Base-by-base conservation (phyloP, 2,329 filamentous ascomycete genomes). In the Diaporthe eres region DNA sequence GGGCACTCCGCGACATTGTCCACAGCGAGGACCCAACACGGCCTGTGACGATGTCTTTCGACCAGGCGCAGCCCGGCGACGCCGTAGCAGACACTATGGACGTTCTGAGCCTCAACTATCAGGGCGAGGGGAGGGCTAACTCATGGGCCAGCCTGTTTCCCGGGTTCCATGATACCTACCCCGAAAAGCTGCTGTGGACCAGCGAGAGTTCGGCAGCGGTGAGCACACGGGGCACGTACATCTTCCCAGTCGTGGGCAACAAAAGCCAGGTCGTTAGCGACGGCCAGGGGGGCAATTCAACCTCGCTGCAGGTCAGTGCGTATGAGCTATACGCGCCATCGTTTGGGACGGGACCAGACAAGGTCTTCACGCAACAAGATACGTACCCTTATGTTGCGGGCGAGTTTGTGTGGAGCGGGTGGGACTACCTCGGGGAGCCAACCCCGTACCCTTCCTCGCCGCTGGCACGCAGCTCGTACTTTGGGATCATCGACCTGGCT, bases 401-500 rank as follows among this genome's bases (percentile, higher is more conserved):
- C 9, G 89, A 88, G 77, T 89, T 88, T 61, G 87, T 89, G 6
- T 89, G 88, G 88, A 85, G 86, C 0, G 88, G 88, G 0, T 88
- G 81, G 77, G 87, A 88, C 74, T 88, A 89, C 78, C 77, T 89
- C 13, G 87, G 87, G 25, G 87, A 89, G 79, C 87, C 87, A 1
- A 87, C 86, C 6, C 87, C 87, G 0, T 90, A 88, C 78, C 82
- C 87, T 77, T 39, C 68, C 17, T 39, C 22, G 22, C 57, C 34
- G 22, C 34, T 39, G 3, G 82, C 87, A 6, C 86, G 88, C 15
- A 88, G 86, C 79, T 88, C 86, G 0, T 91, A 90, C 79, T 90
- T 87, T 57, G 89, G 90, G 12, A 90, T 91, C 74, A 85, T 91
- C 53, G 89, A 91, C 72, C 81, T 90, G 15, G 89, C 89, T 0